These are phyloP conservation scores for Fusarium lateritium DNA, from an alignment of 2,329 filamentous ascomycete genomes.

Conservation along the genomic window DNA sequence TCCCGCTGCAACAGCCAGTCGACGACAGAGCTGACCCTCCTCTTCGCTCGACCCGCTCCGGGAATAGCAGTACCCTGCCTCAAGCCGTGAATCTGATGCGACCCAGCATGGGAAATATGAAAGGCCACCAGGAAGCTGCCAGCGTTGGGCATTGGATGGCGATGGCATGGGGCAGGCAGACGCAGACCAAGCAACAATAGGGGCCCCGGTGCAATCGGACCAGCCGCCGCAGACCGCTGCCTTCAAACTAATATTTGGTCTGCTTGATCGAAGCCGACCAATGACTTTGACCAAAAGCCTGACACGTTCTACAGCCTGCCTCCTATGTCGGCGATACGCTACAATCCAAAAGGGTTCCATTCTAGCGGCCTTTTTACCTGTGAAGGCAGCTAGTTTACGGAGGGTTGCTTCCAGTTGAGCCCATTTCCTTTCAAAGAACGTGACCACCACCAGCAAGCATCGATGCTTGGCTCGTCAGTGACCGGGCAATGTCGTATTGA, in stretches of 20 bases:
- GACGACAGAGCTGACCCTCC: conserved; percentile 36
- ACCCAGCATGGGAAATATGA: conserved; percentile 46
- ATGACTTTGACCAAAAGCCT: conserved; percentile 31
- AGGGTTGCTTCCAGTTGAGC: conserved; percentile 4
- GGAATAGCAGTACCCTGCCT: conserved; percentile 46
- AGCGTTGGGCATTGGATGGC: conserved; percentile 23
- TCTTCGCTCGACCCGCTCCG: conserved; percentile 34
- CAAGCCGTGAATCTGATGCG: conserved; percentile 44
- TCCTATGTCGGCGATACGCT: conserved; percentile 40
- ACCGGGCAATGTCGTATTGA: not conserved
- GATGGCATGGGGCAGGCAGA: conserved; percentile 13
- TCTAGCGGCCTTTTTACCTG: conserved; percentile 14
- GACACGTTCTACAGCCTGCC: conserved; percentile 35
- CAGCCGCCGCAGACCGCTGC: conserved; percentile 44
- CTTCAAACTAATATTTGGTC: conserved; percentile 28
- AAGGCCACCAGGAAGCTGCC: conserved; percentile 38
- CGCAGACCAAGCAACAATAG: conserved; percentile 21
- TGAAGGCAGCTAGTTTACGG: conserved; percentile 11
- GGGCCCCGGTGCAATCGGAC: conserved; percentile 31
- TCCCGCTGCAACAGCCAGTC: conserved; percentile 43
- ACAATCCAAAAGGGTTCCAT: conserved; percentile 34
- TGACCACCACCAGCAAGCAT: conserved; percentile 7
- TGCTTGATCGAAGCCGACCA: conserved; percentile 24
- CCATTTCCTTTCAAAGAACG: conserved; percentile 19
- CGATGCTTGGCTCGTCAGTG: conserved; percentile 17